These are phyloP conservation scores for Nicotiana rustica DNA, from an alignment of 305 asterid genomes.

Conservation along the genomic window DNA sequence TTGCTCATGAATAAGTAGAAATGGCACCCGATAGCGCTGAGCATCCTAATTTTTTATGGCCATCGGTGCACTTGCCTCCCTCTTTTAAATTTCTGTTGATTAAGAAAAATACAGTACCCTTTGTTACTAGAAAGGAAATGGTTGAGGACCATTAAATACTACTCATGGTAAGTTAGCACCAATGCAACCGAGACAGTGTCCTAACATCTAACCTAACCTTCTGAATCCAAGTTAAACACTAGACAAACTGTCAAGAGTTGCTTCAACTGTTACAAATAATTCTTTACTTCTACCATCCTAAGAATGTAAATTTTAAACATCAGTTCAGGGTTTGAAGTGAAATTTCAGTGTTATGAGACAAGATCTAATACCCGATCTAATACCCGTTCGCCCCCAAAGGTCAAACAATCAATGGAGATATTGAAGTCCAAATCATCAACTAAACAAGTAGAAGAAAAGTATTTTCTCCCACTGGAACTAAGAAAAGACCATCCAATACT, in stretches of 20 bases:
- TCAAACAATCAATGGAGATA: background rate
- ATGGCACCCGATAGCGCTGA: too few relatives aligned
- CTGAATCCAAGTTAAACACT: background rate
- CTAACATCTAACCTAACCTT: background rate
- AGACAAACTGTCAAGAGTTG: too few relatives aligned
- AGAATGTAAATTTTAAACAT: background rate
- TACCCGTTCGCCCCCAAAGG: background rate
- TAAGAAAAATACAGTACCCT: too few relatives aligned
- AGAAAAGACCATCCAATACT: background rate
- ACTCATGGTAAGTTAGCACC: too few relatives aligned
- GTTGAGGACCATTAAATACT: too few relatives aligned
- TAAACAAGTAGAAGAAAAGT: background rate
- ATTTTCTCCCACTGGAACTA: background rate
- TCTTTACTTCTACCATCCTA: background rate
- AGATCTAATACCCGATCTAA: background rate
- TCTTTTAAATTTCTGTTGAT: too few relatives aligned
- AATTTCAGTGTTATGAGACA: background rate
- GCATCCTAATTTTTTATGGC: too few relatives aligned
- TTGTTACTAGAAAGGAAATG: too few relatives aligned
- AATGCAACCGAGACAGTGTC: background rate
- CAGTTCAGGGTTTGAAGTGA: background rate
- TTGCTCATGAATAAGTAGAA: too few relatives aligned
- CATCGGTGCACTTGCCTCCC: too few relatives aligned
- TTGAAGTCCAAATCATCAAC: background rate
- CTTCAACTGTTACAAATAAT: background rate